These are phyloP conservation scores for Thymus mandschuricus DNA, from an alignment of 257 asterid species.

Conservation along the genomic window DNA sequence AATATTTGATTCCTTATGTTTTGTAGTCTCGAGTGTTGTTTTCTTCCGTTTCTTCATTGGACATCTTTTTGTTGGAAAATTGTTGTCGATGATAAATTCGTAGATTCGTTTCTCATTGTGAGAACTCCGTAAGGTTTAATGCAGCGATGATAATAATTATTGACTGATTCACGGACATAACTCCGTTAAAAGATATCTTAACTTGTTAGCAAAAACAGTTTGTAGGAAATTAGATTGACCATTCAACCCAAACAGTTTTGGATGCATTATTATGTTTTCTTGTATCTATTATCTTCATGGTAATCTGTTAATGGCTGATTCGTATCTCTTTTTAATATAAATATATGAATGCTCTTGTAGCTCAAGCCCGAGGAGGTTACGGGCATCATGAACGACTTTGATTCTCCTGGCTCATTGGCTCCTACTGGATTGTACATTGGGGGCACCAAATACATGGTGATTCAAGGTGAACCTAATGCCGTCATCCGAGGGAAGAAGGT, in stretches of 20 bases:
- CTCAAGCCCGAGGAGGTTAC: conserved; percentile 57
- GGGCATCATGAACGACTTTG: conserved; percentile 49
- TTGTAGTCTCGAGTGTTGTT: not conserved
- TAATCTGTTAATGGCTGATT: conserved; percentile 19
- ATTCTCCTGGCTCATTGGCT: conserved; percentile 59
- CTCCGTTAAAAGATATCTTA: not conserved
- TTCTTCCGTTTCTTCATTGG: not conserved
- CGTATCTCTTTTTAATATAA: not conserved
- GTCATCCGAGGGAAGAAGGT: conserved; percentile 76
- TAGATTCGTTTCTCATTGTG: conserved; percentile 7
- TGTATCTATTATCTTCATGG: not conserved
- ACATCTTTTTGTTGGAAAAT: not conserved
- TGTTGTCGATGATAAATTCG: not conserved
- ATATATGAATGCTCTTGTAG: conserved; percentile 36
- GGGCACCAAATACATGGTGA: conserved; percentile 65
- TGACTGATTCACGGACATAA: not conserved
- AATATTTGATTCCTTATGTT: not conserved
- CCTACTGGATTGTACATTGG: conserved; percentile 54
- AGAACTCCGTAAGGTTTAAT: conserved; percentile 4
- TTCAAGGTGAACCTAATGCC: conserved; percentile 66
- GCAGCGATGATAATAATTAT: not conserved
- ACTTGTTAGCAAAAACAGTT: not conserved
- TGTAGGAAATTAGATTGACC: not conserved
- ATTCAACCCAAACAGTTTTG: not conserved
- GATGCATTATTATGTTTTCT: not conserved